These are phyloP conservation scores for Chlorophyllum brunneum DNA, from an alignment of 768 basidiomycete genomes.

Conservation along the genomic window DNA sequence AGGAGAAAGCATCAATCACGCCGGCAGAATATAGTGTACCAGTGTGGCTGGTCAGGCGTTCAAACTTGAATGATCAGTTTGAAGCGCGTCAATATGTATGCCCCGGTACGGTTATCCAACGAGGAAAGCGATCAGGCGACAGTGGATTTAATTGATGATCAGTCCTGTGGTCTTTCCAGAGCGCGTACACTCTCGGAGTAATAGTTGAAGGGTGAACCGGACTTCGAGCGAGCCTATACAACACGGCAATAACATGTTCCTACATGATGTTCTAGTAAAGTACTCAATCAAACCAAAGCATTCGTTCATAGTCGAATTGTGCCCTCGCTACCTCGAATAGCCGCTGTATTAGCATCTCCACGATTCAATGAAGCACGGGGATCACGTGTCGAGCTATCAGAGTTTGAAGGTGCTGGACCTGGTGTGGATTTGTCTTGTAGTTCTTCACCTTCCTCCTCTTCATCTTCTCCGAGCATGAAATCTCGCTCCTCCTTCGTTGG, in stretches of 20 bases:
- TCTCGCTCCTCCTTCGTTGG: conserved; percentile 29
- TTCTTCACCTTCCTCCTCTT: conserved; percentile 24
- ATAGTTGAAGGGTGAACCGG: no score
- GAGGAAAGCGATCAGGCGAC: neutral
- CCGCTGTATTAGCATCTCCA: neutral
- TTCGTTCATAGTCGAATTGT: conserved; percentile 1
- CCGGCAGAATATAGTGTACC: neutral
- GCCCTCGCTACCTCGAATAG: conserved; percentile 1
- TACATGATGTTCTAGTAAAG: neutral
- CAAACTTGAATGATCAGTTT: neutral
- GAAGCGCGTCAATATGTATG: neutral
- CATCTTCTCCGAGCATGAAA: conserved; percentile 33
- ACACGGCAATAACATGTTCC: neutral
- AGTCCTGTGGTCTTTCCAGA: no score
- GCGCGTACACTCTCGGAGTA: no score
- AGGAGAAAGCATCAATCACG: neutral
- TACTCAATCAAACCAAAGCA: conserved; percentile 2
- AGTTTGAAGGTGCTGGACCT: neutral
- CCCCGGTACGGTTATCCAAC: neutral
- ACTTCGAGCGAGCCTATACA: neutral
- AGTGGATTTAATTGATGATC: neutral
- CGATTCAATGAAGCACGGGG: neutral
- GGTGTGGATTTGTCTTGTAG: conserved; percentile 10
- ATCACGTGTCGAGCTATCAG: neutral
- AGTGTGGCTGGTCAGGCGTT: conserved; percentile 1